Evolutionary conservation across 2,329 filamentous ascomycete genomes (phyloP).

Genomic region (Cercospora sojina): DNA sequence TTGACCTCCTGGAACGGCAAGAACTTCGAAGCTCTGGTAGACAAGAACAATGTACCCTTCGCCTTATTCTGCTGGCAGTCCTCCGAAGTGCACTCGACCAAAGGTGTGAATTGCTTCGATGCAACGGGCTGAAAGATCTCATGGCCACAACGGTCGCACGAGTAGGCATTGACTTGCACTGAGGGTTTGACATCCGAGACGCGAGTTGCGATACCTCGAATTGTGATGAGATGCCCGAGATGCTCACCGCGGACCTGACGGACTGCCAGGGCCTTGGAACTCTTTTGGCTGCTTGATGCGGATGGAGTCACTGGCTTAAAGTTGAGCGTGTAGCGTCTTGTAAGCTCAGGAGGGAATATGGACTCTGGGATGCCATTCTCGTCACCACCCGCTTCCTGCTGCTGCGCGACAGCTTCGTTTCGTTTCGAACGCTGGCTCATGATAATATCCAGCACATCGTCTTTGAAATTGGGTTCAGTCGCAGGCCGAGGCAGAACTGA

Average conservation of each 20-base stretch:
- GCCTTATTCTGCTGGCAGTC: conserved; percentile 88
- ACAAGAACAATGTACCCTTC: conserved; percentile 90
- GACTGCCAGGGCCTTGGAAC: conserved; percentile 73
- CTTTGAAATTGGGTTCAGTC: conserved; percentile 86
- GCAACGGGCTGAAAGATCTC: conserved; percentile 97
- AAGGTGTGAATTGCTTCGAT: conserved; percentile 84
- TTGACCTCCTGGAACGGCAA: conserved; percentile 97
- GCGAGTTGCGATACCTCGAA: conserved; percentile 89
- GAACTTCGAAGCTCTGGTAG: conserved; percentile 95
- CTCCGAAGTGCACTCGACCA: conserved; percentile 82
- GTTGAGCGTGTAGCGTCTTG: conserved; percentile 88
- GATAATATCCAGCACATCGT: conserved; percentile 94
- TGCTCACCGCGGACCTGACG: conserved; percentile 91
- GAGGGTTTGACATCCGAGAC: conserved; percentile 98
- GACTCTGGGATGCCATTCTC: conserved; percentile 64
- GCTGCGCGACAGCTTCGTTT: conserved; percentile 68
- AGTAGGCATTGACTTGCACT: conserved; percentile 97
- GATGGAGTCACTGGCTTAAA: conserved; percentile 87
- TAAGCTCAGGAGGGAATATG: conserved; percentile 88
- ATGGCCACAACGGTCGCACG: conserved; percentile 91
- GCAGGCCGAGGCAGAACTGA: conserved; percentile 77
- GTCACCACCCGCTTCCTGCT: conserved; percentile 42
- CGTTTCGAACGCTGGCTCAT: conserved; percentile 87
- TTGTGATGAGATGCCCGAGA: conserved; percentile 86
- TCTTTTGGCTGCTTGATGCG: conserved; percentile 60